Base-by-base conservation (phyloP, 345 rosid genomes). In the Arabidopsis suecica region DNA sequence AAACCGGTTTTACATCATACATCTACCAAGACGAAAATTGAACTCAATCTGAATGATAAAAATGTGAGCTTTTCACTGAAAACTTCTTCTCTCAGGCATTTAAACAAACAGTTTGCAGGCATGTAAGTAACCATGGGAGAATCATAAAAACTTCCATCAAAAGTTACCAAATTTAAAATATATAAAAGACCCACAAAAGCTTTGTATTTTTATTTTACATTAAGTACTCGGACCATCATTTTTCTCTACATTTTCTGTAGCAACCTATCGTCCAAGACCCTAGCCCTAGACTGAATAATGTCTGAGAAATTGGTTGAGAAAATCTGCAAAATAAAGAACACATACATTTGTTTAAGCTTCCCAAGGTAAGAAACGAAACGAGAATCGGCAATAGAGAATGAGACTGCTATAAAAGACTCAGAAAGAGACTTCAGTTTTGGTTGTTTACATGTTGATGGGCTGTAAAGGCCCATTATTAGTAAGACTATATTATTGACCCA, bases 51-150 rank as follows among this genome's bases (percentile, higher is more conserved):
- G 20, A 65, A 23, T 13, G 28, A 38, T 38, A 38, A 12, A 4
- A 64, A 54, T 45, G 33, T 34, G 49, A 65, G 40, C 32, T 53
- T 72, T 53, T 23, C 3, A 60, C 4, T 32, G 4, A 6, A 59
- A 33, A 13, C 1, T 34, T 38, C 36, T 61, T 36, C 61, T 9
- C 0, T 38, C 53, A 61, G 69, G 62, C 69, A 62, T 62, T 51
- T 62, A 32, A 62, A 40, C 63, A 44, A 72, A 72, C 70, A 72
- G 2, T 20, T 0, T 1, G 45, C 22, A 63, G 25, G 61, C 70
- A 63, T 62, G 45, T 7, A 30, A 28, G 32, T 61, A 50, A 3
- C 25, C 28, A 7, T 14, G 30, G 18, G 3, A 10, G 40, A 2
- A 8, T 33, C 14, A 57, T 34, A 40, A 5, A 41, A 20, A 20